phyloP scores from a whole-genome alignment of 2,329 filamentous ascomycete species.

The Verticillium zaregamsianum region DNA sequence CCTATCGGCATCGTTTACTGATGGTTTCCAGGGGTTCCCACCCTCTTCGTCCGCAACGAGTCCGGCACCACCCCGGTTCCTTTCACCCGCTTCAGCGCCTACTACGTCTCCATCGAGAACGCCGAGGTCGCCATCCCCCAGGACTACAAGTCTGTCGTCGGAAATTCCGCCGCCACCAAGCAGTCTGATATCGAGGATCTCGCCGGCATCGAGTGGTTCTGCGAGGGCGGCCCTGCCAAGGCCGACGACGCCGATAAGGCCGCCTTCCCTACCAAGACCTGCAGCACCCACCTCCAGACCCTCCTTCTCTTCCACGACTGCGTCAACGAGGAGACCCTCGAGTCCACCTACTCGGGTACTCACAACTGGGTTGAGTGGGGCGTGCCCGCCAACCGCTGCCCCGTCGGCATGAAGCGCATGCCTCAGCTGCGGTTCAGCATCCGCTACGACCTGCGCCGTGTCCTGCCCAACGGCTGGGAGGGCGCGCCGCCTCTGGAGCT shows the following conservation, averaged over 20 bases:
- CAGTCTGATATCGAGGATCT: constrained; percentile 13
- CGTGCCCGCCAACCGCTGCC: constrained; percentile 29
- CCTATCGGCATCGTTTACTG: neutral
- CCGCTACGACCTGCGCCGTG: constrained; percentile 39
- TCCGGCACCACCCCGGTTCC: constrained; percentile 26
- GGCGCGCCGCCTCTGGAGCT: constrained; percentile 38
- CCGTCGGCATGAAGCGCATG: constrained; percentile 38
- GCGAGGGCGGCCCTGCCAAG: constrained; percentile 22
- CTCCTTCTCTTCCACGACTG: constrained; percentile 20
- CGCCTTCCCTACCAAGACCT: constrained; percentile 22
- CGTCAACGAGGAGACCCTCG: constrained; percentile 16
- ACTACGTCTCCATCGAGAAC: constrained; percentile 36
- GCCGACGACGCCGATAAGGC: constrained; percentile 14
- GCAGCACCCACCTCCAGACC: constrained; percentile 21
- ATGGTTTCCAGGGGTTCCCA: constrained; percentile 28
- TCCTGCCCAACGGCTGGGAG: constrained; percentile 37
- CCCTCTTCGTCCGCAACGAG: constrained; percentile 29
- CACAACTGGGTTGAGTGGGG: constrained; percentile 11
- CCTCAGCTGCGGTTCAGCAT: constrained; percentile 42
- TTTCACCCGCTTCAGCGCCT: constrained; percentile 36
- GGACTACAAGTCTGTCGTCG: constrained; percentile 35
- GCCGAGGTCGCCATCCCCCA: constrained; percentile 41
- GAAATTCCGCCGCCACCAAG: constrained; percentile 28
- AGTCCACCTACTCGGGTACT: constrained; percentile 15
- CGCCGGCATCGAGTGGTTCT: constrained; percentile 19